These are phyloP conservation scores for Trichoderma citrinoviride DNA, from an alignment of 2,329 filamentous ascomycete genomes.

Conservation along the genomic window DNA sequence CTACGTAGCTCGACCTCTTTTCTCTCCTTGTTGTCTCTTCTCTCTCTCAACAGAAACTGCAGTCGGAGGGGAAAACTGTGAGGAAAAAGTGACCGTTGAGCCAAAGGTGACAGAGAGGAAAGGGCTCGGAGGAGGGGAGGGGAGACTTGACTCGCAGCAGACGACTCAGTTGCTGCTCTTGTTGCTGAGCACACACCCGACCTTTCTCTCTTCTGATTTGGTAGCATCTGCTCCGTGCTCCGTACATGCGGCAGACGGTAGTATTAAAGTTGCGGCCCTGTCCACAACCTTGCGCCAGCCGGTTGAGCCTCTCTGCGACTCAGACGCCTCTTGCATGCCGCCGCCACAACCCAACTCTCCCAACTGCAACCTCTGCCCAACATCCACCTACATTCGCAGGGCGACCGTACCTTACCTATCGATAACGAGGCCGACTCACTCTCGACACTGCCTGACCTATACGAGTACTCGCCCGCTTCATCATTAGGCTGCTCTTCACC, in stretches of 20 bases:
- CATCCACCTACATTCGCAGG: not conserved
- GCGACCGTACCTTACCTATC: not conserved
- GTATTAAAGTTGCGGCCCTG: conserved; percentile 12
- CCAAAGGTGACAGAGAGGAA: not conserved
- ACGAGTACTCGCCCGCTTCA: not conserved
- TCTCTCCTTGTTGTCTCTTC: not conserved
- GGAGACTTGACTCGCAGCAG: conserved; percentile 12
- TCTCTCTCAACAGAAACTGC: not conserved
- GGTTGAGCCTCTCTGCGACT: not conserved
- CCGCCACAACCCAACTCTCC: not conserved
- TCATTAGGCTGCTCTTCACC: not conserved
- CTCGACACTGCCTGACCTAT: not conserved
- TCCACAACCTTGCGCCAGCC: conserved; percentile 2
- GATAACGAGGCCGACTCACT: not conserved
- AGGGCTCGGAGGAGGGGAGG: conserved; percentile 11
- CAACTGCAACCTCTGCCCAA: not conserved
- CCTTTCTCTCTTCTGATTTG: not conserved
- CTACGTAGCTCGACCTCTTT: not conserved
- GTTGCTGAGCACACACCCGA: not conserved
- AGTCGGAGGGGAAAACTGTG: not conserved
- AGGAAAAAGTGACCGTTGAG: not conserved
- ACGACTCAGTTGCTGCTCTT: not conserved
- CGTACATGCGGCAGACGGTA: not conserved
- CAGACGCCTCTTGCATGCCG: not conserved
- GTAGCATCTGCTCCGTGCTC: no score